These are phyloP conservation scores for Gloeostereum incarnatum DNA, from an alignment of 768 basidiomycete species.

Conservation along the genomic window DNA sequence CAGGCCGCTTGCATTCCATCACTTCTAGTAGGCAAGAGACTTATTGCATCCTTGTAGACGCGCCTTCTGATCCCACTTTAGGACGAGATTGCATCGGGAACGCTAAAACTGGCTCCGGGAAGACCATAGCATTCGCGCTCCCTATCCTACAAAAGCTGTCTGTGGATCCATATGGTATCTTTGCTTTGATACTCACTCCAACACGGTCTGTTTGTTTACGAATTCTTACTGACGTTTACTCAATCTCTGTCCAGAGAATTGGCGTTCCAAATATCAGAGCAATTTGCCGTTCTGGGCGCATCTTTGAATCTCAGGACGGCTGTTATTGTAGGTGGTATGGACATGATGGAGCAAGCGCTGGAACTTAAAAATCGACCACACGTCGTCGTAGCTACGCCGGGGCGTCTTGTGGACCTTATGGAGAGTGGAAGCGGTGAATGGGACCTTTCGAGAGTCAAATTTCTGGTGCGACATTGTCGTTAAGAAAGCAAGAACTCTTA, in stretches of 20 bases:
- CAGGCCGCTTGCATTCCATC: conserved; percentile 88
- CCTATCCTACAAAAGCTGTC: conserved; percentile 89
- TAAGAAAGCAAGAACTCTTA: neutral
- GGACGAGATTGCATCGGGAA: conserved; percentile 96
- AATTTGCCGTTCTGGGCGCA: conserved; percentile 85
- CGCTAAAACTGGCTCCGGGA: conserved; percentile 96
- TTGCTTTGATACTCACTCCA: conserved; percentile 87
- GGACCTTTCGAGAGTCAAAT: conserved; percentile 78
- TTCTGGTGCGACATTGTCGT: conserved; percentile 58
- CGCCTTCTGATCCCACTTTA: conserved; percentile 16
- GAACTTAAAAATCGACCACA: conserved; percentile 84
- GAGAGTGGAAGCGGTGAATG: conserved; percentile 71
- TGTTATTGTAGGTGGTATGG: conserved; percentile 96
- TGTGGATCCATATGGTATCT: conserved; percentile 90
- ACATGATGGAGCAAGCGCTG: conserved; percentile 90
- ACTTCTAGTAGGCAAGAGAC: conserved; percentile 59
- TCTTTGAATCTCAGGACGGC: conserved; percentile 76
- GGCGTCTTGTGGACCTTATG: conserved; percentile 87
- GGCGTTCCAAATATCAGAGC: conserved; percentile 95
- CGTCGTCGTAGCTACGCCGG: conserved; percentile 92
- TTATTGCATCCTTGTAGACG: neutral
- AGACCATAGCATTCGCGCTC: conserved; percentile 94
- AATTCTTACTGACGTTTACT: neutral
- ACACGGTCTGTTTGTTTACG: conserved; percentile 57
- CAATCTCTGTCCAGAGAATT: conserved; percentile 55